Evolutionary conservation across 768 basidiomycete species (phyloP).

Genomic region (Collybiopsis confluens): DNA sequence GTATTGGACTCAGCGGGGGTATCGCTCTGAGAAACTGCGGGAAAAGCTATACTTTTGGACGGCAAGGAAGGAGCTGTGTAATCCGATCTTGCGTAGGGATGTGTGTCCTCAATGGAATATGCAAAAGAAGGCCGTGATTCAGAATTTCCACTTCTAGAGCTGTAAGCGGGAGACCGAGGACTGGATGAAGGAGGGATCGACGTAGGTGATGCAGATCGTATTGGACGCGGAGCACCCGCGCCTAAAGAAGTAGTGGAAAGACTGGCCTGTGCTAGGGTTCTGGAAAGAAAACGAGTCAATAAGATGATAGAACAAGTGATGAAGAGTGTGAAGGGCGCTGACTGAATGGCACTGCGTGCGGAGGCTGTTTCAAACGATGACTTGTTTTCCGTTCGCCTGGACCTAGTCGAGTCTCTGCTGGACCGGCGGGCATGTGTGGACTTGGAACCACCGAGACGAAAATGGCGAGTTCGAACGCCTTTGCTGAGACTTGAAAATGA

Average conservation of each 20-base stretch:
- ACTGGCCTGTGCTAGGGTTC: slow-evolving; percentile 58
- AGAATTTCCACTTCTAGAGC: slow-evolving; percentile 12
- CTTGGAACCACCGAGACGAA: slow-evolving; percentile 43
- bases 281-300: slow-evolving; percentile 19
- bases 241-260: slow-evolving; percentile 52
- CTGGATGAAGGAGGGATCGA: slow-evolving; percentile 23
- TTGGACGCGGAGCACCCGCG: slow-evolving; percentile 32
- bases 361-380: slow-evolving; percentile 60
- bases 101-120: slow-evolving; percentile 36
- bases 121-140: slow-evolving; percentile 16
- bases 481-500: slow-evolving; percentile 18
- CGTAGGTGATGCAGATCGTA: slow-evolving; percentile 27
- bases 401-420: slow-evolving; percentile 62
- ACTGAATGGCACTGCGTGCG: slow-evolving; percentile 58
- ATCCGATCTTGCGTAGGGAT: slow-evolving; percentile 68
- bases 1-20: slow-evolving; percentile 42
- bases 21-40: slow-evolving; percentile 40
- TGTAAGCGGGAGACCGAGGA: slow-evolving; percentile 18
- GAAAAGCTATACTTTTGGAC: slow-evolving; percentile 22
- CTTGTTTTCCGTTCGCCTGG: slow-evolving; percentile 44
- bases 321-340: slow-evolving; percentile 30
- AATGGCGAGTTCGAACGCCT: slow-evolving; percentile 13
- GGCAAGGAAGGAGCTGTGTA: slow-evolving; percentile 46
- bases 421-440: slow-evolving; percentile 35
- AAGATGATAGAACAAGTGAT: slow-evolving; percentile 4